Evolutionary conservation across 805 yeast species (phyloP).

Genomic region (Brettanomyces sp.): DNA sequence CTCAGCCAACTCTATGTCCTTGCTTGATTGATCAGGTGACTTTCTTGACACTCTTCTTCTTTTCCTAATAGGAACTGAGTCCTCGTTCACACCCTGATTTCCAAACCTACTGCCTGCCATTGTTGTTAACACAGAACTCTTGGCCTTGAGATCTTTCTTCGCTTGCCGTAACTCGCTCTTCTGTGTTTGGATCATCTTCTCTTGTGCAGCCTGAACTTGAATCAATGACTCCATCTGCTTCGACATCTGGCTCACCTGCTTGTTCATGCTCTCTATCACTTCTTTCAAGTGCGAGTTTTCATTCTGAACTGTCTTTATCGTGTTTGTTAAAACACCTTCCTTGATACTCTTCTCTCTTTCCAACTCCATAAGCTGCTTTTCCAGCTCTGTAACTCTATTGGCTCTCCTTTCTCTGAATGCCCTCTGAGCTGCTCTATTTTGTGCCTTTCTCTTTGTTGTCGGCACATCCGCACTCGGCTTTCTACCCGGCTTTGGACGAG

Average conservation of each 20-base stretch:
- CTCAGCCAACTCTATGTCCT: constrained; percentile 1
- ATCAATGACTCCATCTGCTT: too few species aligned
- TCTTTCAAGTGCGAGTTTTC: constrained; percentile 35
- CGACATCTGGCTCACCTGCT: neutral
- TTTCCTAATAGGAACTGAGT: too few species aligned
- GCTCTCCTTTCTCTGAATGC: constrained; percentile 87
- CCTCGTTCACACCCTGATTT: too few species aligned
- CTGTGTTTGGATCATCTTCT: too few species aligned
- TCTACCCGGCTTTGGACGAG: constrained; percentile 52
- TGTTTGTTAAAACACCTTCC: constrained; percentile 45
- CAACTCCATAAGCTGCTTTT: constrained; percentile 53
- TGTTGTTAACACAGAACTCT: too few species aligned
- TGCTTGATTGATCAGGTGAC: too few species aligned
- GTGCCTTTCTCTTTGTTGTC: constrained; percentile 79
- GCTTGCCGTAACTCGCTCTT: too few species aligned
- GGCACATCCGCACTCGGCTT: constrained; percentile 56
- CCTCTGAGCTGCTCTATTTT: constrained; percentile 88
- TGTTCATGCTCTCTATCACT: constrained; percentile 21
- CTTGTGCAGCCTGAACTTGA: too few species aligned
- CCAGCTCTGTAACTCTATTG: constrained; percentile 69
- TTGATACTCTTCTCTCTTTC: constrained; percentile 57
- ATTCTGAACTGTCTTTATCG: constrained; percentile 37
- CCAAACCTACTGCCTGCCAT: too few species aligned
- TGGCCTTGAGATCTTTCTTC: too few species aligned
- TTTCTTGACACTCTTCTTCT: too few species aligned